Conservation (phyloP, 2,329 filamentous ascomycete genomes). For the Pseudogymnoascus sp. region DNA sequence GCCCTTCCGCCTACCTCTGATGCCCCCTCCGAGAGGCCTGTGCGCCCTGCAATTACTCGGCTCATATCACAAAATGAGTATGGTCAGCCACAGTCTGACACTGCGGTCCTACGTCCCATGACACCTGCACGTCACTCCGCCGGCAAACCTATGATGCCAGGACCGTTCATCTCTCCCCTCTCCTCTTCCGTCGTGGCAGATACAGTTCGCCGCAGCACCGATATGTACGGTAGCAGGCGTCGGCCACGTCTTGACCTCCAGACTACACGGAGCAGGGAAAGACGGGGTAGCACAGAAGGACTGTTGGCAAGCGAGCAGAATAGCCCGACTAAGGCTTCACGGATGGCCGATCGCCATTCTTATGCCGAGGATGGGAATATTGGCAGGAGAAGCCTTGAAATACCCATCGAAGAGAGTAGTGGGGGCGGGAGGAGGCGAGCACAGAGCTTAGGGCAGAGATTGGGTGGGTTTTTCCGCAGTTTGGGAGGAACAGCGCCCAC, state of each 20-base stretch:
- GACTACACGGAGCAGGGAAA: neutral
- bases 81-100: constrained; percentile 30
- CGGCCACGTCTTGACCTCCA: constrained; percentile 12
- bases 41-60: constrained; percentile 20
- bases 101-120: constrained; percentile 31
- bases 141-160: constrained; percentile 45
- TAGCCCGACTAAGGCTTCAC: neutral
- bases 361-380: neutral
- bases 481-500: neutral
- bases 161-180: constrained; percentile 52
- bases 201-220: constrained; percentile 50
- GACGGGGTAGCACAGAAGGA: neutral
- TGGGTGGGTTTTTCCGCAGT: neutral
- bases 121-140: constrained; percentile 40
- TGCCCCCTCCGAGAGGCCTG: constrained; percentile 19
- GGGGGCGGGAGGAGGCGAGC: neutral
- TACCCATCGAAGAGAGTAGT: neutral
- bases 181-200: constrained; percentile 57
- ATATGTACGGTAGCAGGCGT: constrained; percentile 14
- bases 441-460: constrained; percentile 1
- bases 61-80: constrained; percentile 25
- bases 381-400: neutral
- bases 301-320: neutral
- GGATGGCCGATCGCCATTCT: neutral
- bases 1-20: constrained; percentile 11